Evolutionary conservation across 805 yeast genomes (phyloP).

Genomic region (Clavispora fructus): DNA sequence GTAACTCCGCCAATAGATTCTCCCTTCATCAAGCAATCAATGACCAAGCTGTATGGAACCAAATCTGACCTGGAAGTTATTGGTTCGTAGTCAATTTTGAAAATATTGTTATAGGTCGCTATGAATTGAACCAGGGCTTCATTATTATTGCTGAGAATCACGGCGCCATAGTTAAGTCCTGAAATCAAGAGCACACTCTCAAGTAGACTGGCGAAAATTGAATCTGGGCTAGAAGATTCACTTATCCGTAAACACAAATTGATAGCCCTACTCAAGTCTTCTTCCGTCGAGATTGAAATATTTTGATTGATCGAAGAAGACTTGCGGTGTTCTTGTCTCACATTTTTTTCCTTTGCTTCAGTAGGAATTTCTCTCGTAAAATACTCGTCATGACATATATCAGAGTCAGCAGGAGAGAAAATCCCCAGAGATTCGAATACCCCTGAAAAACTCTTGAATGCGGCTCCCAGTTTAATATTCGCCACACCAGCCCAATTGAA

Average conservation of each 20-base stretch:
- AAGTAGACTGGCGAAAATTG: constrained; percentile 34
- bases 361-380: background rate
- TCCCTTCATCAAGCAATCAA: constrained; percentile 35
- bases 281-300: background rate
- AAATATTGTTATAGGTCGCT: constrained; percentile 22
- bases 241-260: constrained; percentile 46
- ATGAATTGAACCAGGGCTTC: constrained; percentile 25
- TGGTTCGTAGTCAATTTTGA: constrained; percentile 26
- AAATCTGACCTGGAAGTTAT: constrained; percentile 35
- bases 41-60: constrained; percentile 38
- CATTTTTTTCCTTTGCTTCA: background rate
- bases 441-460: background rate
- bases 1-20: constrained; percentile 30
- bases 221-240: constrained; percentile 35
- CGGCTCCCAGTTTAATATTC: background rate
- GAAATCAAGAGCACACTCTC: constrained; percentile 34
- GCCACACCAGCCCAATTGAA: constrained; percentile 30
- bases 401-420: background rate
- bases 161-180: constrained; percentile 30
- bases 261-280: constrained; percentile 30
- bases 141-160: constrained; percentile 17
- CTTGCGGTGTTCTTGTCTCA: background rate
- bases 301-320: background rate
- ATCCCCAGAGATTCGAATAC: background rate
- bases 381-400: background rate